Base-by-base conservation (phyloP, 352 stramenopile species). In the Globisporangium emineosum region DNA sequence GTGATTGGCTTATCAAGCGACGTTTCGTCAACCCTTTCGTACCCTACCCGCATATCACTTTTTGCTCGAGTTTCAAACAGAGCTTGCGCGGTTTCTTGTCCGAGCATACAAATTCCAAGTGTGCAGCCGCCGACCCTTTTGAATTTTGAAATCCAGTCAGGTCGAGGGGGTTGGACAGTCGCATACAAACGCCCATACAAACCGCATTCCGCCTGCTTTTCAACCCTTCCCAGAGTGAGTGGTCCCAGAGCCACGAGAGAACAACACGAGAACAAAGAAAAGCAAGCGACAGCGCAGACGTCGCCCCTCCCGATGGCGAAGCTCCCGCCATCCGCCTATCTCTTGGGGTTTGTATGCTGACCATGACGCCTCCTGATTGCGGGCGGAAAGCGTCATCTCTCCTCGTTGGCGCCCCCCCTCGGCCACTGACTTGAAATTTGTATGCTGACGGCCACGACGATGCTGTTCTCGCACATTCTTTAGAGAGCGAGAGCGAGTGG, bases 291-390 rank as follows among this genome's bases (percentile, higher is more conserved):
- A 5, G 25, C 5, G 4, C 6, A 21, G 56, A 78, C 49, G 69
- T 81, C 73, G 73, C 73, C 73, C 59, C 66, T 60, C 71, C 71
- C 15, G n/a, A n/a, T n/a, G n/a, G n/a, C n/a, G n/a, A n/a, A n/a
- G n/a, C 47, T 64, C 61, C 51, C 57, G 57, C 64, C 58, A 49
- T 8, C 45, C 21, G 7, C 47, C 7, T 56, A 30, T 23, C 59
- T 30, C 50, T 27, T 30, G 25, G 7, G 6, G 19, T 64, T 64
- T 40, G 59, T 40, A 51, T 35, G 30, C n/a, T 33, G 59, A 5
- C 13, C 8, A 13, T 50, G 47, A 21, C 59, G 35, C 47, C 63
- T 60, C 57, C 27, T 17, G 56, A 62, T 59, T 56, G 30, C n/a
- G 19, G 23, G 25, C 25, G 17, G 56, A 64, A 52, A 17, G 45